Evolutionary conservation across 1,139 yeast species (phyloP).

Genomic region (Yamadazyma membranifaciens): DNA sequence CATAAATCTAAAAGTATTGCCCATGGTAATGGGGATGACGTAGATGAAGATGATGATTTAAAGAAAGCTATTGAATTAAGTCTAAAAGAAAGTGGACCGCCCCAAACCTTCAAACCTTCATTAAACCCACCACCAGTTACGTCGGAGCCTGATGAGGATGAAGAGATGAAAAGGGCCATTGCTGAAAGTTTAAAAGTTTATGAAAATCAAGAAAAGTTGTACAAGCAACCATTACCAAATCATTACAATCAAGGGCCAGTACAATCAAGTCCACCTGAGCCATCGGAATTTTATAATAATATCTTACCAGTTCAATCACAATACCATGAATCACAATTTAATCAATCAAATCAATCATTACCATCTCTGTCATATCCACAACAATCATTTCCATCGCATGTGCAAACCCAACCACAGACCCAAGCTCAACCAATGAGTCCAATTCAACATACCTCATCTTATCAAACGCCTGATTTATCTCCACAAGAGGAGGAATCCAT

Average conservation of each 20-base stretch:
- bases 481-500: conserved; percentile 67
- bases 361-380: conserved; percentile 11
- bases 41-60: conserved; percentile 65
- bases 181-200: conserved; percentile 87
- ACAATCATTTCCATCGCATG: conserved; percentile 7
- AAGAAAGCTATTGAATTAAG: conserved; percentile 78
- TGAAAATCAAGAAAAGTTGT: conserved; percentile 38
- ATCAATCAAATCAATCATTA: conserved; percentile 10
- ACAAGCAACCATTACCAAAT: conserved; percentile 21
- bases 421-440: conserved; percentile 14
- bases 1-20: neutral
- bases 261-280: conserved; percentile 18
- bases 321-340: conserved; percentile 5
- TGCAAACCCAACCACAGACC: conserved; percentile 9
- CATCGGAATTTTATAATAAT: conserved; percentile 31
- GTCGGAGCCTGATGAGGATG: conserved; percentile 67
- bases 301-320: conserved; percentile 14
- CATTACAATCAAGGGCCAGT: conserved; percentile 10
- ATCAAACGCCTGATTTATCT: conserved; percentile 37
- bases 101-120: conserved; percentile 14
- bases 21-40: conserved; percentile 9
- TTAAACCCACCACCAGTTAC: conserved; percentile 10
- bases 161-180: conserved; percentile 89
- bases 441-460: conserved; percentile 12
- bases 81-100: conserved; percentile 51